Evolutionary conservation across 75 land plant genomes (phyloP).

Genomic region (Pinus taeda): DNA sequence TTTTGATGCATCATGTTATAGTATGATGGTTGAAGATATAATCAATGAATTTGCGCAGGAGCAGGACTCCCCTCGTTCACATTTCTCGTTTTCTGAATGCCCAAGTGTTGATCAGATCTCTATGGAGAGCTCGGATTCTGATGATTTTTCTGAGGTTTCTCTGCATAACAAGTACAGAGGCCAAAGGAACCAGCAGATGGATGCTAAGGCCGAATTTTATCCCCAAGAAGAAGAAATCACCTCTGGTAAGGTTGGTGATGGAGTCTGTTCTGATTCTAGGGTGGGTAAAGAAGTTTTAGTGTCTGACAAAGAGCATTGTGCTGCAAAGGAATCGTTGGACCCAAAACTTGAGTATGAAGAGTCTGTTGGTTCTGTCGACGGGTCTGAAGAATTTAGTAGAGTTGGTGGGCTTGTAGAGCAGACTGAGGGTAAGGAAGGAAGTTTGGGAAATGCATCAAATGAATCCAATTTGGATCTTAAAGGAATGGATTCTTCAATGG

Average conservation of each 20-base stretch:
- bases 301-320: not conserved
- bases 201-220: not conserved
- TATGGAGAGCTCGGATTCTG: not conserved
- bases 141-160: not conserved
- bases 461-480: not conserved
- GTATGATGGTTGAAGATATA: not conserved
- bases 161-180: not conserved
- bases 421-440: not conserved
- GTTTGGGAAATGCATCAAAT: not conserved
- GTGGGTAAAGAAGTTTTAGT: not conserved
- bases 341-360: slow-evolving; percentile 5
- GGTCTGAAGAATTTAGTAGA: not conserved
- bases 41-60: not conserved
- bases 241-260: not conserved
- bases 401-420: not conserved
- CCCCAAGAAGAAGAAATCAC: not conserved
- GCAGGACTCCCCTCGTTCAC: slow-evolving; percentile 5
- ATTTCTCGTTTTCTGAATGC: not conserved
- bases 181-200: too few relatives aligned
- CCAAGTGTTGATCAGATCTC: not conserved
- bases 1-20: not conserved
- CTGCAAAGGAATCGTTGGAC: not conserved
- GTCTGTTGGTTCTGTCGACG: not conserved
- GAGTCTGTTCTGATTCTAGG: not conserved
- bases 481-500: not conserved